Evolutionary conservation across 148 eudicot genomes (phyloP).

Genomic region (Spergularia marina): DNA sequence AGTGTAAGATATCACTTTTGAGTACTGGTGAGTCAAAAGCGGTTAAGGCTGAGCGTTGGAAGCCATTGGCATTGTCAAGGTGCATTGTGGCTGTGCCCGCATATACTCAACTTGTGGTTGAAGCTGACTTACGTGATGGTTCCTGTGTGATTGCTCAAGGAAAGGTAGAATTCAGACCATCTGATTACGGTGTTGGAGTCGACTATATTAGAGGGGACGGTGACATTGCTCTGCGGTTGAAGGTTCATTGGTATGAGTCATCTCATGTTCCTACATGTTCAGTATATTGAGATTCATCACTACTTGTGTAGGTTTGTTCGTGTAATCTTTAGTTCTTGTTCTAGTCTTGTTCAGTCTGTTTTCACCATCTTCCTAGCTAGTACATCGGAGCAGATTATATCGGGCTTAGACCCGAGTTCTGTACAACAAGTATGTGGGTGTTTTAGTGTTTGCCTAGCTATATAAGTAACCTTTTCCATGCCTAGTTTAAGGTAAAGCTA

Average conservation of each 20-base stretch:
- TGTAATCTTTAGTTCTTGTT: too few relatives aligned
- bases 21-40: background rate
- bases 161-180: background rate
- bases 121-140: conserved; percentile 1
- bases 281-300: too few relatives aligned
- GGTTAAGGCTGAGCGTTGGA: background rate
- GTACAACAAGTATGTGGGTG: too few relatives aligned
- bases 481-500: too few relatives aligned
- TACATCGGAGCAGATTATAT: too few relatives aligned
- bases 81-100: conserved; percentile 1
- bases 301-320: too few relatives aligned
- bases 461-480: too few relatives aligned
- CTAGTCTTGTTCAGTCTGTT: too few relatives aligned
- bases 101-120: background rate
- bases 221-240: background rate
- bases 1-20: background rate
- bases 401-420: too few relatives aligned
- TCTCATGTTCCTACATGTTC: background rate
- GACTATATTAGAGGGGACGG: background rate
- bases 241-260: background rate
- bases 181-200: background rate
- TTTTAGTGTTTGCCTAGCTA: too few relatives aligned
- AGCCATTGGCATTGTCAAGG: background rate
- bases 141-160: background rate
- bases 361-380: too few relatives aligned